phyloP scores from a whole-genome alignment of 2,329 filamentous ascomycete genomes.

The Rutstroemia sp. region DNA sequence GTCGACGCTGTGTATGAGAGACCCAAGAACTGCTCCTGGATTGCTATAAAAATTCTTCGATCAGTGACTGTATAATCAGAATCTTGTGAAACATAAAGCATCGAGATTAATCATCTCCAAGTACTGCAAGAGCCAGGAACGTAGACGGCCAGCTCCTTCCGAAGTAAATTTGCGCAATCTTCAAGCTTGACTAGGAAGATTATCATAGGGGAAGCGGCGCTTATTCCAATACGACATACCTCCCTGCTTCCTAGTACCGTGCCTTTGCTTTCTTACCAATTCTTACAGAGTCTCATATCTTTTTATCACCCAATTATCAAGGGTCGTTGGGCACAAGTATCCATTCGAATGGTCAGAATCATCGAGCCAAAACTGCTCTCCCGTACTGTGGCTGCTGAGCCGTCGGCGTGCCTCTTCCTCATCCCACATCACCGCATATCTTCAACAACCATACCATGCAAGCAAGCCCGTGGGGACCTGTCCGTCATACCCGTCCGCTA shows the following conservation, averaged over 20 bases:
- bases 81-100: neutral
- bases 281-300: neutral
- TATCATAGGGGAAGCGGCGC: slow-evolving; percentile 4
- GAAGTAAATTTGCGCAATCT: neutral
- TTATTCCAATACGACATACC: slow-evolving; percentile 3
- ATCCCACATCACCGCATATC: slow-evolving; percentile 5
- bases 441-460: slow-evolving; percentile 4
- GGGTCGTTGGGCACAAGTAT: too few relatives aligned
- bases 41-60: neutral
- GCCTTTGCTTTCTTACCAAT: neutral
- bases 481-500: slow-evolving; percentile 9
- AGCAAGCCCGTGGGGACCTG: slow-evolving; percentile 10
- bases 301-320: neutral
- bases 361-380: neutral
- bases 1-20: neutral
- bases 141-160: slow-evolving; percentile 1
- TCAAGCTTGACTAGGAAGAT: neutral
- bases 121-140: slow-evolving; percentile 1
- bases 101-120: neutral
- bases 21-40: neutral
- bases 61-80: neutral
- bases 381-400: neutral
- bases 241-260: neutral
- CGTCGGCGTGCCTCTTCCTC: neutral
- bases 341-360: too few relatives aligned